Conservation (phyloP, 2,329 filamentous ascomycete genomes). For the Botrytis fragariae region DNA sequence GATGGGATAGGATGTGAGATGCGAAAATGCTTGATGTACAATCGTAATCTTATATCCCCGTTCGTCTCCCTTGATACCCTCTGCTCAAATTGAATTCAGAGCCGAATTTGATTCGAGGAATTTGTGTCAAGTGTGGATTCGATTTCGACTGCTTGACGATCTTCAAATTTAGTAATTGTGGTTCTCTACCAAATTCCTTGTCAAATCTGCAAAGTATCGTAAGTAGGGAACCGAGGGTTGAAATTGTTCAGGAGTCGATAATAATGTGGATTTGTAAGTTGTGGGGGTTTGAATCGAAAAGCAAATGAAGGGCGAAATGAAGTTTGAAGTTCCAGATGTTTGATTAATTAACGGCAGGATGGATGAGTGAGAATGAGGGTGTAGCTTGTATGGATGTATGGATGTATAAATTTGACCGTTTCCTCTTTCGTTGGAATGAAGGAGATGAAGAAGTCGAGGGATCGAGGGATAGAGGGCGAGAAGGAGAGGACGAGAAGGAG, state of each 20-base stretch:
- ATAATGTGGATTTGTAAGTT: background rate
- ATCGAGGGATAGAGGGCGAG: background rate
- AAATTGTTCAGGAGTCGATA: slow-evolving; percentile 12
- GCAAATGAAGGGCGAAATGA: background rate
- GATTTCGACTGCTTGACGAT: slow-evolving; percentile 12
- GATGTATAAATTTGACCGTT: background rate
- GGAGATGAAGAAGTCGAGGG: background rate
- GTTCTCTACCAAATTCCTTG: slow-evolving; percentile 7
- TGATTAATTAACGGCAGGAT: background rate
- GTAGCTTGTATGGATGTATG: background rate
- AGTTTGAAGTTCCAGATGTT: background rate
- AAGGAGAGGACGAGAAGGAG: background rate
- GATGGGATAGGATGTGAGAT: background rate
- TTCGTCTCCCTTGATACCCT: slow-evolving; percentile 12
- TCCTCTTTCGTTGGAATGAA: background rate
- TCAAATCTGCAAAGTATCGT: background rate
- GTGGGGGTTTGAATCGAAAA: background rate
- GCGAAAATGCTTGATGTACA: slow-evolving; percentile 12
- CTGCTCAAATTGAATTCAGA: background rate
- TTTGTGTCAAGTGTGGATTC: slow-evolving; percentile 8
- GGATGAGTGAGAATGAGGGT: background rate
- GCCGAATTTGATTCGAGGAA: slow-evolving; percentile 14
- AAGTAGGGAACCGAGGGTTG: background rate
- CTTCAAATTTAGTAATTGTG: slow-evolving; percentile 15
- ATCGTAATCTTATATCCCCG: slow-evolving; percentile 8